Base-by-base conservation (phyloP, 805 yeast genomes). In the Lipomyces lipofer region DNA sequence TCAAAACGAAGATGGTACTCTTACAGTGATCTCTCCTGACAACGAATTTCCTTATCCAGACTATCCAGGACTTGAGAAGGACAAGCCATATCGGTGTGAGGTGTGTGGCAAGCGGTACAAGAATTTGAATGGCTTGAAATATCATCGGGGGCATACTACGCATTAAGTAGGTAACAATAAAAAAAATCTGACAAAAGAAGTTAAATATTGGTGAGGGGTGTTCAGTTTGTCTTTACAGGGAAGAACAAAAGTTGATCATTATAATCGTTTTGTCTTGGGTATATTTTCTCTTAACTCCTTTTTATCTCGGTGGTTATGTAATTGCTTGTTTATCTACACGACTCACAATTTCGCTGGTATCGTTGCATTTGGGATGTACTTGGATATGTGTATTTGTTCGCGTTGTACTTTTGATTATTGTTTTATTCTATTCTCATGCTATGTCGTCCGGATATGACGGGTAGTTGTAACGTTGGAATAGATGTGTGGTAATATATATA, bases 101-200 rank as follows among this genome's bases (percentile, higher is more conserved):
- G 96, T 92, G 40, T 94, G 99, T 74, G 98, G 98, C 55, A 94
- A 92, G 73, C 77, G 99, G 53, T 94, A 94, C 75, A 94, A 94
- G 78, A 94, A 94, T 68, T 76, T 94, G 66, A 94, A 94, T 70
- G 99, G 99, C 25, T 78, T 94, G 71, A 94, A 94, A 73, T 94
- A 94, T 71, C 99, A 94, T 72, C 82, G 97, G 65, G 98, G 97
- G 21, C 99, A 94, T 73, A 84, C 97, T n/a, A 92, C 98, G 40
- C 98, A 92, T 75, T 91, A 71, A 51, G 43, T 12, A 17, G 30
- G 17, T 25, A 4, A 42, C 24, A n/a, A 13, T 13, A 4, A 42
- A 42, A 33, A 42, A 42, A 42, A 9, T 13, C 24, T 13, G 5
- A 42, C 17, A 8, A 22, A 21, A 44, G 7, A 15, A n/a, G 29